These are phyloP conservation scores for Blastobotrys chiropterorum DNA, from an alignment of 805 yeast genomes.

Conservation along the genomic window DNA sequence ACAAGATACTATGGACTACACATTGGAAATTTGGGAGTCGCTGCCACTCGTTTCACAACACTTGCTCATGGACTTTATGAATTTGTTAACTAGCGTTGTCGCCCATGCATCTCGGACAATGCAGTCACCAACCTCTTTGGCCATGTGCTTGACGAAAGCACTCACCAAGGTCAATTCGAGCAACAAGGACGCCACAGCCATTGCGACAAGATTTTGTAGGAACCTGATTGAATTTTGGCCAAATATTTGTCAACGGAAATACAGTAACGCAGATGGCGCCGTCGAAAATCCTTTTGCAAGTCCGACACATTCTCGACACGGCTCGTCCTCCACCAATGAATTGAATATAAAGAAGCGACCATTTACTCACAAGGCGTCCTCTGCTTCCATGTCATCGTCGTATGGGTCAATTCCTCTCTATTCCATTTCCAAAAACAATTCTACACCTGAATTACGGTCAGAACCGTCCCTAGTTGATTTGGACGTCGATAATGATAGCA, in stretches of 20 bases:
- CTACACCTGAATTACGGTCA: constrained; percentile 6
- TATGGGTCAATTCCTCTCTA: background rate
- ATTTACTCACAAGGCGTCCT: background rate
- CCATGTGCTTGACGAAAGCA: constrained; percentile 48
- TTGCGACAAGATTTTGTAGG: constrained; percentile 49
- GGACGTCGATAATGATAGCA: background rate
- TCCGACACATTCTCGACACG: background rate
- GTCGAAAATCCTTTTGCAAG: background rate
- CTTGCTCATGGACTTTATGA: constrained; percentile 37
- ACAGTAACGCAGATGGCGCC: background rate
- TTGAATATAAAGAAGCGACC: background rate
- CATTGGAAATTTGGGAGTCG: constrained; percentile 27
- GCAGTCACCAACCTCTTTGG: constrained; percentile 35
- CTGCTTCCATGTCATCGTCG: background rate
- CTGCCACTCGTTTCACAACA: constrained; percentile 20
- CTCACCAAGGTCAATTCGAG: constrained; percentile 47
- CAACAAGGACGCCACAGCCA: constrained; percentile 42
- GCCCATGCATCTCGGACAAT: constrained; percentile 32
- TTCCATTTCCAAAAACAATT: constrained; percentile 2
- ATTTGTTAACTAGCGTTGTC: constrained; percentile 42
- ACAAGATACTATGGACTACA: constrained; percentile 42
- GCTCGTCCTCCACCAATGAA: background rate
- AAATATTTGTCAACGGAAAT: constrained; percentile 18
- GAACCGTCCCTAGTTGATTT: background rate
- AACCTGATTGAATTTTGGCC: constrained; percentile 50